Conservation (phyloP, 768 basidiomycete species). For the Saitozyma podzolica region DNA sequence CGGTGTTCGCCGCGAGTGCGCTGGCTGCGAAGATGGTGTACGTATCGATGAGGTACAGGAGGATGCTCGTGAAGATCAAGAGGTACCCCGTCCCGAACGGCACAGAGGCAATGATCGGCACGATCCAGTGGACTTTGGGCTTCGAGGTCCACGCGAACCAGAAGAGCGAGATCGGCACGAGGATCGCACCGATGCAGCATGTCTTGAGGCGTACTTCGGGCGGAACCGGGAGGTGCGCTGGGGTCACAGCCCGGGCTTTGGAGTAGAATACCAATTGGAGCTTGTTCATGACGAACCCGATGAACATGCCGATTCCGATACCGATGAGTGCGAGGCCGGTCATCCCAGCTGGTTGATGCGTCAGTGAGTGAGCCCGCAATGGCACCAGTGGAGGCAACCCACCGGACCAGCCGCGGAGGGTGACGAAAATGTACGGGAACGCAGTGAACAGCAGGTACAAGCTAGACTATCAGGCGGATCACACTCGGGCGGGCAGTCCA, state of each 20-base stretch:
- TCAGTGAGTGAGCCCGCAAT: too few relatives aligned
- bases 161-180: conserved; percentile 60
- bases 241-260: too few relatives aligned
- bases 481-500: neutral
- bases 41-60: conserved; percentile 68
- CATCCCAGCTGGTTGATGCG: too few relatives aligned
- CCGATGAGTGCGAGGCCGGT: too few relatives aligned
- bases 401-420: neutral
- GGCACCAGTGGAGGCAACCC: too few relatives aligned
- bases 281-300: too few relatives aligned
- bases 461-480: too few relatives aligned
- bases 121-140: conserved; percentile 62
- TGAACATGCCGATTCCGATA: too few relatives aligned
- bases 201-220: conserved; percentile 69
- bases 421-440: conserved; percentile 51
- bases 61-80: conserved; percentile 62
- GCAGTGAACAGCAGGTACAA: conserved; percentile 64
- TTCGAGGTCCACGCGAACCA: conserved; percentile 61
- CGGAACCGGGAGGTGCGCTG: conserved; percentile 36
- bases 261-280: too few relatives aligned
- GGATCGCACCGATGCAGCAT: conserved; percentile 60
- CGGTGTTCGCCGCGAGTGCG: conserved; percentile 66
- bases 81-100: conserved; percentile 64
- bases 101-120: conserved; percentile 62
- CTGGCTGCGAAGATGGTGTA: conserved; percentile 65